Percentiles rank a stretch among this genome's conserved stretches.
These are phyloP conservation scores for Cordyceps militaris DNA, from an alignment of 2,329 filamentous ascomycete genomes.

Conservation along the genomic window DNA sequence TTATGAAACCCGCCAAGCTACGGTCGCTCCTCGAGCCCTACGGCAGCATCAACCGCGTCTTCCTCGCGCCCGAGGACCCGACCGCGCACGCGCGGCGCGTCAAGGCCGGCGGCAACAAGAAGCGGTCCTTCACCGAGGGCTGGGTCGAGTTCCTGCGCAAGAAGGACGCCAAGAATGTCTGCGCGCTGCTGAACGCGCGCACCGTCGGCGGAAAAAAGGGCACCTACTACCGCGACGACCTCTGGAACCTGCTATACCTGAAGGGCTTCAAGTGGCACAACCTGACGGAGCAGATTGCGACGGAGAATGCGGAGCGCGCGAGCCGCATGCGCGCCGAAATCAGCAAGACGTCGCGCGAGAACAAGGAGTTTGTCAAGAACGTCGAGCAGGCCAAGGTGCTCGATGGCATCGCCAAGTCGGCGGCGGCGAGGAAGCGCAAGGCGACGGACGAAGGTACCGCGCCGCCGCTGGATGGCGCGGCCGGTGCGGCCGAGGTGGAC, in stretches of 20 bases:
- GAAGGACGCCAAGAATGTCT: slow-evolving; percentile 67
- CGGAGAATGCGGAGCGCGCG: slow-evolving; percentile 72
- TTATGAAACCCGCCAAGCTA: slow-evolving; percentile 78
- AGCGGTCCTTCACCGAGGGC: slow-evolving; percentile 72
- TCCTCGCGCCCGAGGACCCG: slow-evolving; percentile 70
- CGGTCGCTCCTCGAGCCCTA: slow-evolving; percentile 68
- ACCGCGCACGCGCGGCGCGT: slow-evolving; percentile 59
- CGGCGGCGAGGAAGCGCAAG: slow-evolving; percentile 34
- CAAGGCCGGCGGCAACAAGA: slow-evolving; percentile 72
- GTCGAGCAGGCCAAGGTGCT: slow-evolving; percentile 75
- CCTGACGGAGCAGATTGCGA: slow-evolving; percentile 68
- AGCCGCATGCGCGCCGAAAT: slow-evolving; percentile 74
- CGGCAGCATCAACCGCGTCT: slow-evolving; percentile 69
- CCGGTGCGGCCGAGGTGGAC: slow-evolving; percentile 17
- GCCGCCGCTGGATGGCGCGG: slow-evolving; percentile 25
- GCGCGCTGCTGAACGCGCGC: slow-evolving; percentile 67
- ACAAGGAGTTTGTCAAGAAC: slow-evolving; percentile 73
- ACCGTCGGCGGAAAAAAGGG: slow-evolving; percentile 81
- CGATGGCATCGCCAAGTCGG: slow-evolving; percentile 55
- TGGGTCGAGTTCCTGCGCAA: slow-evolving; percentile 81
- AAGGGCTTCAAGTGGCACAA: slow-evolving; percentile 78
- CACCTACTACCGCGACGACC: slow-evolving; percentile 74
- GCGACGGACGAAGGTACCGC: slow-evolving; percentile 21
- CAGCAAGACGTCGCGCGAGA: slow-evolving; percentile 66
- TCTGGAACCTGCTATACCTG: slow-evolving; percentile 79